Base-by-base conservation (phyloP, 1,139 yeast species). In the Groenewaldozyma sp. region DNA sequence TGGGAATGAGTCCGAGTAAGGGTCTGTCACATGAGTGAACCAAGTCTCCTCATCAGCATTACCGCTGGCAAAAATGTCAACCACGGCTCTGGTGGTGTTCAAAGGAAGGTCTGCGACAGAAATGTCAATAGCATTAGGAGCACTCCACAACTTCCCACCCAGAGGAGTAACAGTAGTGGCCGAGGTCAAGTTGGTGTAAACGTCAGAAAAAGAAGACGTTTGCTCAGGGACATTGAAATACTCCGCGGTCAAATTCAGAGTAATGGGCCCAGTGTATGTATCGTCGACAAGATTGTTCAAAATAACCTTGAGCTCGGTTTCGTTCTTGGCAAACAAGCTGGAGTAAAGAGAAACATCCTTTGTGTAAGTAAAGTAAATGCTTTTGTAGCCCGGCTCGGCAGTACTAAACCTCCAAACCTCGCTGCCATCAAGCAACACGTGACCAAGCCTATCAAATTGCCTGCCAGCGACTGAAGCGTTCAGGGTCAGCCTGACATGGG, bases 401-500 rank as follows among this genome's bases (percentile, higher is more conserved):
- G 95, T 84, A 2, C 91, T 78, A 0, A 93, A 78, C 58, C 95
- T 70, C 94, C 95, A 84, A 27, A 84, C 60, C 49, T 82, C 83
- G 13, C 71, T 68, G 19, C 78, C 83, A 40, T 73, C 73, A 21
- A 84, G 58, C 52, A 72, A 80, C 21, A 84, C 59, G 53, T 82
- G 84, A 11, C 80, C 82, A 51, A 84, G 65, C 43, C 95, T 67
- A 56, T 84, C 94, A 52, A 74, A 83, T 57, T 84, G 95, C 11
- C 74, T 71, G 9, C 93, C 91, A 34, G 62, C 65, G 3, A 76
- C 76, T 4, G 73, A 60, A 3, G 82, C 77, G 37, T 74, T 68
- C 37, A 84, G 62, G 3, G 75, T 69, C 36, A 82, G 60, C 0
- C 75, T 71, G 13, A 82, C 84, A 47, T 73, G 73, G 49, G 78